Base-by-base conservation (phyloP, 306 rosid species). In the Lotus japonicus region DNA sequence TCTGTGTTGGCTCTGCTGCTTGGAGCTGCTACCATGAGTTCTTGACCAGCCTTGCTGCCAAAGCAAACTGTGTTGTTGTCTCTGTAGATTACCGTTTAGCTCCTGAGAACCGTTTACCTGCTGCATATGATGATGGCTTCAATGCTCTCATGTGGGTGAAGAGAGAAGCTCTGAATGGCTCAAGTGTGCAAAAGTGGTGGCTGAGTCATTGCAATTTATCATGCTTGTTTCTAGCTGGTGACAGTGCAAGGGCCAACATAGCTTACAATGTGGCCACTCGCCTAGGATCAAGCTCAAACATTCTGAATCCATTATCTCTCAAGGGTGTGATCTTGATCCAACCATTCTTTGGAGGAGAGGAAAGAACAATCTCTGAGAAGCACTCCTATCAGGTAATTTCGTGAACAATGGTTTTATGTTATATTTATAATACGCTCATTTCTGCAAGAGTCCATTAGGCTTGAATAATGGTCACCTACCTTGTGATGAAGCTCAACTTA, bases 1-100 rank as follows among this genome's bases (percentile, higher is more conserved):
- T 92, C 58, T 92, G 98, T 57, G 83, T 90, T 54, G 98, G 97
- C 49, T 92, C 96, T 11, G 90, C 94, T 33, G 79, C 96, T 19
- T 92, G 98, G 97, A 83, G 82, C 53, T 88, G 97, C 72, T 92
- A 90, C 84, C 92, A 89, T 38, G 89, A 88, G 19, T 92, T 92
- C 76, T 70, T 92, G 53, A 54, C 81, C 66, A 72, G 73, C 43
- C 86, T 92, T 48, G 69, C 86, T 82, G 61, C 60, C 15, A 85
- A 86, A 76, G 78, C 90, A 45, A 85, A 66, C 36, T 90, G 94
- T 41, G 79, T 79, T n/a, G 57, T 92, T 21, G 42, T 92, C 75
- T 90, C 97, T 4, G 75, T 90, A 4, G 81, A 86, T 14, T 92
- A 90, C 38, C 86, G 72, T 58, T 65, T 92, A 66, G 92, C 94